phyloP scores from a whole-genome alignment of 805 yeast species.

The Monosporozyma aerobia region DNA sequence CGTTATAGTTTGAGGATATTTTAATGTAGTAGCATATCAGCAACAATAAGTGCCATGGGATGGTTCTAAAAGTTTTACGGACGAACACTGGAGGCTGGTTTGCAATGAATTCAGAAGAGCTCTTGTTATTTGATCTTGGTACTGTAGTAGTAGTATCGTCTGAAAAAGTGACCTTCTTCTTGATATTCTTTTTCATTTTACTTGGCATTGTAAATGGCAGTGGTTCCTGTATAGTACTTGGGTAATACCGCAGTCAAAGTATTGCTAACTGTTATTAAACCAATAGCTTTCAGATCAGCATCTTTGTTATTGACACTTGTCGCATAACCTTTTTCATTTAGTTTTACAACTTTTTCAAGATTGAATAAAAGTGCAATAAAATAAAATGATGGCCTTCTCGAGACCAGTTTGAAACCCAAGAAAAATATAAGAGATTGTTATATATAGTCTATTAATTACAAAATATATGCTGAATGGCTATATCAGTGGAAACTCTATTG shows the following conservation, averaged over 20 bases:
- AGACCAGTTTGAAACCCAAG: too few species aligned
- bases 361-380: background rate
- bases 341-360: background rate
- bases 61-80: conserved; percentile 19
- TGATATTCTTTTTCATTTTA: conserved; percentile 14
- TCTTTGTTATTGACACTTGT: conserved; percentile 3
- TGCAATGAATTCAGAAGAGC: conserved; percentile 10
- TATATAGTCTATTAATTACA: background rate
- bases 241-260: background rate
- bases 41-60: conserved; percentile 27
- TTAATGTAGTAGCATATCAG: conserved; percentile 29
- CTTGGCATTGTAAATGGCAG: conserved; percentile 11
- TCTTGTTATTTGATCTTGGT: conserved; percentile 15
- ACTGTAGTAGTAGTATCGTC: conserved; percentile 26
- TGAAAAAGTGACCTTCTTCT: conserved; percentile 28
- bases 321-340: conserved; percentile 4
- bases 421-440: background rate
- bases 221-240: background rate
- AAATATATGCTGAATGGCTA: background rate
- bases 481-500: background rate
- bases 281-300: background rate
- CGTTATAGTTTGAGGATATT: conserved; percentile 21
- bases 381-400: background rate
- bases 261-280: background rate
- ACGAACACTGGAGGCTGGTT: conserved; percentile 29